These are phyloP conservation scores for Claviceps sorghi DNA, from an alignment of 2,329 filamentous ascomycete species.

Conservation along the genomic window DNA sequence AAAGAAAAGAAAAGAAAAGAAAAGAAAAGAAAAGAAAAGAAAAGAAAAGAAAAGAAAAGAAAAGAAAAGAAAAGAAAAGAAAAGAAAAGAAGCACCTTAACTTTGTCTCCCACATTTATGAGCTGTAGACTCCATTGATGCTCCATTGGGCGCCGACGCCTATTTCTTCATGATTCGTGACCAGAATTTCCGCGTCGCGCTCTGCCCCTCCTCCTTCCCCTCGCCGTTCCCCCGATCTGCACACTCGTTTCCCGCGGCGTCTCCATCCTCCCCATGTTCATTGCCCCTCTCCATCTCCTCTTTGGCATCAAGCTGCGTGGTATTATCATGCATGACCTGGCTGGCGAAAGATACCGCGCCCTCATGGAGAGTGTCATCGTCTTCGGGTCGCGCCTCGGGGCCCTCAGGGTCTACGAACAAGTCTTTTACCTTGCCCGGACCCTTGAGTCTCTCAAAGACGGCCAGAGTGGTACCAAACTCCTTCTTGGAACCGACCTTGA, in stretches of 20 bases:
- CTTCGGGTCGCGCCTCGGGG: conserved; percentile 13
- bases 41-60: too few relatives aligned
- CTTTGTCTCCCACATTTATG: too few relatives aligned
- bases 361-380: conserved; percentile 6
- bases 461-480: conserved; percentile 39
- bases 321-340: conserved; percentile 40
- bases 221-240: background rate
- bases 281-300: conserved; percentile 14
- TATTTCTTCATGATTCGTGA: conserved; percentile 6
- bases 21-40: too few relatives aligned
- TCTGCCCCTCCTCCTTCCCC: background rate
- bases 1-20: too few relatives aligned
- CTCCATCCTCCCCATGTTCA: conserved; percentile 4
- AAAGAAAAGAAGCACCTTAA: background rate
- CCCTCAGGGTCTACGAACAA: conserved; percentile 23
- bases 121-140: too few relatives aligned
- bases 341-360: conserved; percentile 33
- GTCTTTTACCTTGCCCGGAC: conserved; percentile 34
- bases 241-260: conserved; percentile 5
- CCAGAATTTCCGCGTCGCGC: conserved; percentile 6
- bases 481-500: conserved; percentile 33
- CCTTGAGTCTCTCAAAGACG: conserved; percentile 36
- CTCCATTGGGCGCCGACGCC: background rate
- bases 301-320: conserved; percentile 32
- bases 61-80: too few relatives aligned